These are phyloP conservation scores for Trypanosoma platydactyli DNA, from an alignment of 208 protist genomes.

Conservation along the genomic window DNA sequence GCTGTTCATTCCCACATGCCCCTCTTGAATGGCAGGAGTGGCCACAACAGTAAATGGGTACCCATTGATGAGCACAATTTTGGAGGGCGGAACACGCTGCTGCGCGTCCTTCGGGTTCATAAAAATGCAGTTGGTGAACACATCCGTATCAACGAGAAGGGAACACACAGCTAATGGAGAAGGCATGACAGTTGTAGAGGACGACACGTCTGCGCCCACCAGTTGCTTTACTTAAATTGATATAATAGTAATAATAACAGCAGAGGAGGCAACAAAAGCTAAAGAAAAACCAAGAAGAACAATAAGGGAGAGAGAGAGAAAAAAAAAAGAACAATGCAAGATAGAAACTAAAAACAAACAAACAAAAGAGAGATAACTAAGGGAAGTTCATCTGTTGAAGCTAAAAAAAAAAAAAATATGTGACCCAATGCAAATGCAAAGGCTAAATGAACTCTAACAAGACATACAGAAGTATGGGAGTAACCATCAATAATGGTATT, in stretches of 20 bases:
- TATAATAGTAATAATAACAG: constrained; percentile 3
- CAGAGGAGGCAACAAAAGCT: constrained; percentile 2
- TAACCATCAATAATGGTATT: neutral
- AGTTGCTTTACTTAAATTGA: neutral
- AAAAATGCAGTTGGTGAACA: constrained; percentile 68
- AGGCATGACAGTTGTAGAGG: constrained; percentile 26
- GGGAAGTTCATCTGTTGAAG: too few species aligned
- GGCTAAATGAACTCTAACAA: neutral
- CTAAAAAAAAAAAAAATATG: too few species aligned
- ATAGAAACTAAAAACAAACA: neutral
- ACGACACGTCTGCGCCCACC: neutral
- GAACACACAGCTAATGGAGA: constrained; percentile 16
- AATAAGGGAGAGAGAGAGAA: neutral
- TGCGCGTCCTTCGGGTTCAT: constrained; percentile 38
- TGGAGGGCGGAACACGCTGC: neutral
- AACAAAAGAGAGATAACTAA: constrained; percentile 9
- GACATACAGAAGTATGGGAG: neutral
- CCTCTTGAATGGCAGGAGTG: constrained; percentile 37
- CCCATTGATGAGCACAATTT: constrained; percentile 53
- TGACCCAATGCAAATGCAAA: too few species aligned
- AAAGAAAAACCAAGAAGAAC: neutral
- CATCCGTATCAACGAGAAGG: constrained; percentile 45
- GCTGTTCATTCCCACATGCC: constrained; percentile 68
- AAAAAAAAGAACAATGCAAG: constrained; percentile 17
- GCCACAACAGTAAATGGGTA: constrained; percentile 53